Base-by-base conservation (phyloP, 352 stramenopile genomes). In the Phytophthora multivora region DNA sequence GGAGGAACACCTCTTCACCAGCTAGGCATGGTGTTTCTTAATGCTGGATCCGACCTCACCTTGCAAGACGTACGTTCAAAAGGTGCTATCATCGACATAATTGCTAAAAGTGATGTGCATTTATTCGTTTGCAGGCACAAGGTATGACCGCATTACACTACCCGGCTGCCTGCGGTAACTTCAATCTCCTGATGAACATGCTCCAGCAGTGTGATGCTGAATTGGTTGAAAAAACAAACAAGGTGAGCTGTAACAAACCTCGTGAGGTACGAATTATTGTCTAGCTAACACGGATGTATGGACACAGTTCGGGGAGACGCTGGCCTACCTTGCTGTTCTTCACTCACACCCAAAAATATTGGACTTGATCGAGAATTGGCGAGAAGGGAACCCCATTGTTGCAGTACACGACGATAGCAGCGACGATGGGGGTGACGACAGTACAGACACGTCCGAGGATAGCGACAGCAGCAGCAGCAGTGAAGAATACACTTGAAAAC, bases 131-230 rank as follows among this genome's bases (percentile, higher is more conserved):
- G 5, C 63, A 91, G 83, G 69, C 71, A 2, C 83, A 92, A 69
- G 83, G 81, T 3, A 88, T 89, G 81, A 92, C 80, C 5, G 76
- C 73, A 13, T 58, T 89, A 40, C 83, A 94, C 42, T 91, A 92
- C 50, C 78, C 83, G 0, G 80, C 83, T 40, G 62, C 67, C 13
- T 75, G 69, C 16, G 81, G 80, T 10, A 86, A 66, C 15, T 58
- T 73, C n/a, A 92, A 85, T 54, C 69, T 92, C 12, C 61, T 90
- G 11, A 71, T 78, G 42, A 89, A 85, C 47, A 76, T 90, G 50
- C 66, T 89, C 5, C 80, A 90, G 49, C 61, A 88, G 9, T 86
- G 83, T 42, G 80, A 90, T 36, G 39, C 53, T 16, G 65, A 80
- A 7, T 63, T 91, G 13, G 65, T 84, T 13, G 69, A 81, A 39